A percentile compares a stretch with the other conserved stretches of the same genome.
Evolutionary conservation across 768 basidiomycete genomes (phyloP).

Genomic region (Galerina marginata): DNA sequence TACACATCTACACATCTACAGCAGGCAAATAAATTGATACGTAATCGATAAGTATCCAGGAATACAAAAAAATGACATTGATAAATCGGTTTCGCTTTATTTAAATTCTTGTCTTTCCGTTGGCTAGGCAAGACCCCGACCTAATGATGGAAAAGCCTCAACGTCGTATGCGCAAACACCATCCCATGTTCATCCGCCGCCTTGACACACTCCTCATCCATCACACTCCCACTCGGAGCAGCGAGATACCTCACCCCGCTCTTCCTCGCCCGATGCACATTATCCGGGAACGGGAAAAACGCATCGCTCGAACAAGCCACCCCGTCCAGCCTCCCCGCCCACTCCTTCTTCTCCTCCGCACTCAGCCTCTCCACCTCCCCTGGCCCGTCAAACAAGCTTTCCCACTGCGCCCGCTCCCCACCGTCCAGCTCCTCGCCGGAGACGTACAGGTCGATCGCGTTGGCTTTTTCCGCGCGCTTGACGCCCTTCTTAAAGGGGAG

Average conservation of each 20-base stretch:
- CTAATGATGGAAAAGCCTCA: conserved; percentile 92
- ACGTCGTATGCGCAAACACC: conserved; percentile 87
- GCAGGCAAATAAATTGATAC: too few relatives aligned
- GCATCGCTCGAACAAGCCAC: conserved; percentile 97
- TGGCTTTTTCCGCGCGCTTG: conserved; percentile 97
- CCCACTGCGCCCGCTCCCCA: conserved; percentile 91
- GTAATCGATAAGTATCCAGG: too few relatives aligned
- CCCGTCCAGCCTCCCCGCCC: conserved; percentile 75
- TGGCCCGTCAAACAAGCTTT: conserved; percentile 76
- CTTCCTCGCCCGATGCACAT: conserved; percentile 90
- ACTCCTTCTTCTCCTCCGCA: conserved; percentile 73
- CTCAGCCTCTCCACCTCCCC: conserved; percentile 61
- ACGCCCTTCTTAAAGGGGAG: conserved; percentile 97
- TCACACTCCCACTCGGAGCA: conserved; percentile 92
- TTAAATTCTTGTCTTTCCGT: conserved; percentile 10
- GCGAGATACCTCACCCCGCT: conserved; percentile 94
- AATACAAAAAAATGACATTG: too few relatives aligned
- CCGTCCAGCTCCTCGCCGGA: conserved; percentile 88
- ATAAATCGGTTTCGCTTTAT: too few relatives aligned
- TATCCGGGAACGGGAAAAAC: conserved; percentile 99
- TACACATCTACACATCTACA: not conserved
- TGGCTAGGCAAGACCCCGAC: not conserved
- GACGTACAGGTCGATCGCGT: conserved; percentile 97
- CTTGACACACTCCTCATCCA: conserved; percentile 97
- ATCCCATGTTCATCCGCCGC: conserved; percentile 93